Conservation (phyloP, 345 rosid species). For the Corchorus olitorius region DNA sequence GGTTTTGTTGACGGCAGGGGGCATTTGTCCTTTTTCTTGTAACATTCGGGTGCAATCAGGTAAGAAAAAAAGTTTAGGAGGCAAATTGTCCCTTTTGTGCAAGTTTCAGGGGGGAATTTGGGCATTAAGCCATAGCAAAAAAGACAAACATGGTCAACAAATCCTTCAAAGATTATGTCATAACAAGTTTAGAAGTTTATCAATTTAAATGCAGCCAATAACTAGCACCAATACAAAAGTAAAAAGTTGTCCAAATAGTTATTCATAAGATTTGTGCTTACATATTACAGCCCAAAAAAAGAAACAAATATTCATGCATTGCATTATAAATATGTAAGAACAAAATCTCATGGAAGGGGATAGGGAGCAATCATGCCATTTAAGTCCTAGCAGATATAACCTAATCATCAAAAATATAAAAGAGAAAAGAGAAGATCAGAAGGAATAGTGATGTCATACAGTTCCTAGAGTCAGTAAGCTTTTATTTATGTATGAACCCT, state of each 20-base stretch:
- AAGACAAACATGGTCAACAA: neutral
- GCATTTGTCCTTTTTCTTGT: no score
- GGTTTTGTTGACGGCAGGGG: no score
- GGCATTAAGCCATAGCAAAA: no score
- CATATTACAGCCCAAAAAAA: neutral
- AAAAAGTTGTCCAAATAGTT: neutral
- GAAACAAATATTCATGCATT: neutral
- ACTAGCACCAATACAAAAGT: neutral
- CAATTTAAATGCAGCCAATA: neutral
- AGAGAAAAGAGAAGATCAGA: neutral
- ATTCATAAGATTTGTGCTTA: neutral
- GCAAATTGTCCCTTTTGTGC: no score
- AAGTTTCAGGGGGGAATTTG: no score
- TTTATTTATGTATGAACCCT: constrained; percentile 76
- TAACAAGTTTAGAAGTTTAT: constrained; percentile 14
- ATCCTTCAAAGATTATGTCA: neutral
- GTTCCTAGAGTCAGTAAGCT: constrained; percentile 79
- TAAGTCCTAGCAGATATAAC: neutral
- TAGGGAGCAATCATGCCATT: neutral
- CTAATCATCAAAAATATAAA: constrained; percentile 9
- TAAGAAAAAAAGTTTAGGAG: no score
- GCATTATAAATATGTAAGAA: neutral
- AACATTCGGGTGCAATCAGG: no score
- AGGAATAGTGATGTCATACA: constrained; percentile 34
- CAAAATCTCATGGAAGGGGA: neutral